Base-by-base conservation (phyloP, 129 eudicot genomes). In the Chrysanthemum lavandulifolium region DNA sequence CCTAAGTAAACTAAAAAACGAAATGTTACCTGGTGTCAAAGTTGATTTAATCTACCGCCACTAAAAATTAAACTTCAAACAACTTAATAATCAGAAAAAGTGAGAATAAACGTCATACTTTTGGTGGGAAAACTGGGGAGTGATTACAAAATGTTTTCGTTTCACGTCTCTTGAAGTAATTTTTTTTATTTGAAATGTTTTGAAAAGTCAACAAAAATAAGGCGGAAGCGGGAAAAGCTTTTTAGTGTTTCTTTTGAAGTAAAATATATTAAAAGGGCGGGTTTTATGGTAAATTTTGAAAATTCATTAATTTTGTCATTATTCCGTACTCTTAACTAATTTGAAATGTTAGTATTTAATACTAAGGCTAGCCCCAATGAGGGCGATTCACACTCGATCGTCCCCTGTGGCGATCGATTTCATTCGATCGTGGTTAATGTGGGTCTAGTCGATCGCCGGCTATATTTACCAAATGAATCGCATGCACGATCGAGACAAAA, bases 191-290 rank as follows among this genome's bases (percentile, higher is more conserved):
- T 65, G 18, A 65, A 40, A 4, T 1, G 10, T 54, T 74, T 23
- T 21, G 31, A 75, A 74, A 9, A 14, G 21, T 59, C 1, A 47
- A 48, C 12, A 52, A 13, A 69, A 51, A 52, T 25, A 12, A 69
- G 81, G 72, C 63, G 50, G 58, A 59, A 10, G 79, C 73, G 67
- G 79, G 73, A 53, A 33, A 3, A 55, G 36, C 36, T 66, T 75
- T 40, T 25, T 8, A 16, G 16, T 59, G 18, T 73, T 13, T 25
- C 0, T n/a, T n/a, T n/a, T 25, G 6, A 47, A 66, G 14, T 21
- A 62, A 29, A 61, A 27, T 10, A 18, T 58, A 52, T 12, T 12
- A 52, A 52, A 52, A 52, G 16, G 12, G 61, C 27, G 27, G 27
- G 18, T 56, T 40, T 40, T 40, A 40, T 40, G 47, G 47, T 7